Evolutionary conservation across 2,329 filamentous ascomycete genomes (phyloP), one percentile per base, ranked within the genome.

Genomic region (Fusarium penzigii): DNA sequence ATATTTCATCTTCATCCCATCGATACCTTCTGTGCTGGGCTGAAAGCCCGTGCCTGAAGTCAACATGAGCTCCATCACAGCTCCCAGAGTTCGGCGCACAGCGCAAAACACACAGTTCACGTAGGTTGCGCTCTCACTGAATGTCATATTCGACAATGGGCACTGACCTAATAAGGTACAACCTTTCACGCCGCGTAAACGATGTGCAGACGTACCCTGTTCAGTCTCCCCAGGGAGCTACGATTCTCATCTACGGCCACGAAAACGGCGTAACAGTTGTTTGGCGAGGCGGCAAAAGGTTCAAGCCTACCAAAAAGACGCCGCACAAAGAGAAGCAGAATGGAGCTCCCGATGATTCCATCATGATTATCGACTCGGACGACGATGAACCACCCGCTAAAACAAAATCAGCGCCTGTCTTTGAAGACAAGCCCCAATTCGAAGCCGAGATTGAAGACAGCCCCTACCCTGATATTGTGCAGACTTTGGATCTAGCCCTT

Each of bases 311-410:
- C 2, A 68, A 72, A 38, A 73, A 76, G 46, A 61, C 65, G 14
- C 55, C 59, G 2, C 57, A 59, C 9, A 71, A 71, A 52, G 71
- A 73, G 52, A 82, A 81, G 57, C 73, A 75, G 43, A 86, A 85
- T 57, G 83, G 83, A 12, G 59, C 70, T 0, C 64, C 67, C 4
- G 76, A 78, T 16, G 81, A 84, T 62, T 72, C 77, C 5, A 75
- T 86, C 29, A 85, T 87, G 78, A 75, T 85, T 14, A 78, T 87
- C 48, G 84, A 87, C 62, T 86, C 82, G 1, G 84, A 87, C 59
- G 82, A 85, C 8, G 83, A 86, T 29, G 76, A 77, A 29, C 64
- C 70, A 2, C 58, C 72, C 2, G 53, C 70, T 16, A 71, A 75
- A 46, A 58, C 70, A 45, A 60, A 70, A 56, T 56, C 55, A 41